Evolutionary conservation across 2,329 filamentous ascomycete genomes (phyloP), one percentile per base, ranked within the genome.

Genomic region (Aspergillus sojae): DNA sequence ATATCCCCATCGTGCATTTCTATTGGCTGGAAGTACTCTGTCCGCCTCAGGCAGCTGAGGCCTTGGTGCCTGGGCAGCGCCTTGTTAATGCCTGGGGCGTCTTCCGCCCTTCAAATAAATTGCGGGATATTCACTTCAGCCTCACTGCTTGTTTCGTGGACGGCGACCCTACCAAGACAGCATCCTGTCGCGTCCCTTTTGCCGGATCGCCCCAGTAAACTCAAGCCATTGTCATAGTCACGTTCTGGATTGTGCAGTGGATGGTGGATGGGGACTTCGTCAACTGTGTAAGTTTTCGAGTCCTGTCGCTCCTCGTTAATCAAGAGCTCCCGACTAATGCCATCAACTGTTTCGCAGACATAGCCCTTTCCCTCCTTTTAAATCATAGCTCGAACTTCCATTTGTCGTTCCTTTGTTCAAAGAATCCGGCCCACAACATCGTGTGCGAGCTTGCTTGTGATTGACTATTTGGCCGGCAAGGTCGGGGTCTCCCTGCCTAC

Each of bases 71-170:
- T n/a, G n/a, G n/a, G n/a, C n/a, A n/a, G n/a, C n/a, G n/a, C n/a
- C n/a, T n/a, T n/a, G n/a, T 70, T 60, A 65, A 55, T 74, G 74
- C 74, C 74, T 77, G 63, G 70, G 72, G 69, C 69, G 34, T 57
- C 48, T 34, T 36, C 34, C 60, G 39, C 64, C 63, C 57, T 63
- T 63, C 63, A 65, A 70, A 66, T 72, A 61, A 70, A 70, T 62
- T 67, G 63, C 62, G 63, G 62, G 63, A 63, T 54, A 60, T 67
- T 64, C 65, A 60, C 61, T 69, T 71, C 66, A 60, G 64, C 65
- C 68, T 66, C 66, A 63, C 64, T 70, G 61, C 70, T 65, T 71
- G 74, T 76, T 78, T 69, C 72, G 77, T 68, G 67, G 74, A 77
- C 75, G 71, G 75, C 74, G 69, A 71, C 68, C 69, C 68, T 66